Evolutionary conservation across 2,329 filamentous ascomycete species (phyloP).

Genomic region (Claviceps sp.): DNA sequence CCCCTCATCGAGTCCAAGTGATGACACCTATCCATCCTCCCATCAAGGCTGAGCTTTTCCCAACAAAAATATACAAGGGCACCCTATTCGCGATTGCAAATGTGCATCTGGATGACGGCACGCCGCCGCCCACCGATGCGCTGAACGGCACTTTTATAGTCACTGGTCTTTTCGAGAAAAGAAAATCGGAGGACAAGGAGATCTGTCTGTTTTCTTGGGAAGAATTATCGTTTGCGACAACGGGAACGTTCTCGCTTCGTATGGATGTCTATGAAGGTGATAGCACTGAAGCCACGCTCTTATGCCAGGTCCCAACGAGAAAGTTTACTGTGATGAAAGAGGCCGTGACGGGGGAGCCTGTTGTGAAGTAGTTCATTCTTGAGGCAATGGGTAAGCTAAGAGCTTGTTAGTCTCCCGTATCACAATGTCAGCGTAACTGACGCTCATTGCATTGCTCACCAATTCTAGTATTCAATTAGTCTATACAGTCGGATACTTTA

Average conservation of each 20-base stretch:
- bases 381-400: too few species aligned
- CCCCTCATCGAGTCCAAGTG: constrained; percentile 10
- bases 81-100: background rate
- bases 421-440: too few species aligned
- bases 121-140: background rate
- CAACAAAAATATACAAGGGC: background rate
- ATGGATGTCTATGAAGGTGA: background rate
- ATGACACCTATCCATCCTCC: constrained; percentile 12
- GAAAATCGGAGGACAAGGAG: background rate
- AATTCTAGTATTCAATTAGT: too few species aligned
- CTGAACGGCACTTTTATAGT: background rate
- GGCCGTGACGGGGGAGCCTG: background rate
- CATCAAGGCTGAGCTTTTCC: constrained; percentile 4
- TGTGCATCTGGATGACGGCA: background rate
- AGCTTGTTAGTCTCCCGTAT: too few species aligned
- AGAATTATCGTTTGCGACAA: background rate
- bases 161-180: background rate
- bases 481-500: too few species aligned
- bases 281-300: background rate
- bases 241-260: background rate
- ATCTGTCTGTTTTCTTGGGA: background rate
- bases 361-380: background rate
- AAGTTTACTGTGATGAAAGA: background rate
- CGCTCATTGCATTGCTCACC: too few species aligned
- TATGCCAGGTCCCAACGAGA: background rate